Conservation (phyloP, 495 filamentous ascomycete species). For the Lophiotrema nucula region DNA sequence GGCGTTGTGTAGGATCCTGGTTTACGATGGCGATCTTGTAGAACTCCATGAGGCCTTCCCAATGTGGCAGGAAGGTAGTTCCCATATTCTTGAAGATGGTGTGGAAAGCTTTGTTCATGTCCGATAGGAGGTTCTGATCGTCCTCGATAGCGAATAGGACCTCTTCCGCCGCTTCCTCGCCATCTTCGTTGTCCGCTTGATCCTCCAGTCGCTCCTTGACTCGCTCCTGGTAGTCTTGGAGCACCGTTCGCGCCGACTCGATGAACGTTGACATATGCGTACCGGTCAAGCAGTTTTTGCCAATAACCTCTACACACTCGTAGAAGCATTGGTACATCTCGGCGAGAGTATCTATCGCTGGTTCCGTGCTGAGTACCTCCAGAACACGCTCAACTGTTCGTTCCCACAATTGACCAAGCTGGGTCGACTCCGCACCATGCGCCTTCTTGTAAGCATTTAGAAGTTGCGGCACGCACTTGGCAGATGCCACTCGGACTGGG, state of each 20-base stretch:
- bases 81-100: conserved; percentile 97
- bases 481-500: conserved; percentile 90
- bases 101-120: conserved; percentile 99
- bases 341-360: conserved; percentile 91
- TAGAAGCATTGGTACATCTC: conserved; percentile 99
- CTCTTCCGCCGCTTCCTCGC: conserved; percentile 78
- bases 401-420: conserved; percentile 77
- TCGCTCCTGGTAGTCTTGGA: conserved; percentile 88
- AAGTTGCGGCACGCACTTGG: conserved; percentile 91
- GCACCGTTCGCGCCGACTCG: conserved; percentile 72
- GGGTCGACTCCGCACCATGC: conserved; percentile 71
- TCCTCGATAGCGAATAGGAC: conserved; percentile 90
- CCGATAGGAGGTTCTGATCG: conserved; percentile 91
- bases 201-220: conserved; percentile 79
- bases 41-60: conserved; percentile 78
- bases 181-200: conserved; percentile 62
- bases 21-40: conserved; percentile 86
- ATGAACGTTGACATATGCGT: conserved; percentile 86
- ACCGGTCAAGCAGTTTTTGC: conserved; percentile 71
- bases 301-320: conserved; percentile 93
- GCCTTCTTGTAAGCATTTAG: conserved; percentile 91
- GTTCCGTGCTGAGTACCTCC: conserved; percentile 91
- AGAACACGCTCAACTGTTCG: conserved; percentile 85
- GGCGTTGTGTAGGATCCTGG: conserved; percentile 83
- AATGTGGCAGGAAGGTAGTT: conserved; percentile 75